phyloP scores from a whole-genome alignment of 78 protist genomes.

The Dictyostelium firmibasis region DNA sequence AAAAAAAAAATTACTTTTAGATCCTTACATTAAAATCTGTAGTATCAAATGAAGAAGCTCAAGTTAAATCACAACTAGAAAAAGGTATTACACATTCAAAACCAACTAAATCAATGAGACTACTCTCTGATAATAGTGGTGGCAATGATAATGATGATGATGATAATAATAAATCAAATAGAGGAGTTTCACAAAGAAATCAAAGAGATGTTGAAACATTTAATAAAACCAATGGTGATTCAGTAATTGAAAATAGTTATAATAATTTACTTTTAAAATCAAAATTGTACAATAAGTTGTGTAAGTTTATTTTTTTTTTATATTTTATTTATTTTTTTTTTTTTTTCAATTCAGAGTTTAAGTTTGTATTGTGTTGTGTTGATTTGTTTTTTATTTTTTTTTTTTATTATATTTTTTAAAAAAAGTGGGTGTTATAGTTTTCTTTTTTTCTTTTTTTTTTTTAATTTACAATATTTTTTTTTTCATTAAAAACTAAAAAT shows the following conservation, averaged over 20 bases:
- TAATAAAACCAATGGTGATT: neutral
- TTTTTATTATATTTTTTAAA: neutral
- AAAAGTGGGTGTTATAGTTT: too few relatives aligned
- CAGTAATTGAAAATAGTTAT: constrained; percentile 17
- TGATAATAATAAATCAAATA: neutral
- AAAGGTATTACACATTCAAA: neutral
- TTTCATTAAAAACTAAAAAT: too few relatives aligned
- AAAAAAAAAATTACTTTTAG: neutral
- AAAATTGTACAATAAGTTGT: constrained; percentile 23
- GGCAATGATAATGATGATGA: neutral
- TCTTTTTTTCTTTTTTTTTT: too few relatives aligned
- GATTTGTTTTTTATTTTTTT: neutral
- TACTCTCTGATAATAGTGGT: neutral
- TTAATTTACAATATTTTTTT: too few relatives aligned
- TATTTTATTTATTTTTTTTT: neutral
- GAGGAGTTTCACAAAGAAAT: constrained; percentile 23
- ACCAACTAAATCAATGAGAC: neutral
- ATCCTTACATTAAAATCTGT: constrained; percentile 51
- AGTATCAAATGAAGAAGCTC: constrained; percentile 60
- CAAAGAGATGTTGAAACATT: constrained; percentile 22
- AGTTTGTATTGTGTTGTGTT: too few relatives aligned
- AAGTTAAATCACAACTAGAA: neutral
- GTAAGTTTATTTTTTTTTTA: constrained; percentile 5
- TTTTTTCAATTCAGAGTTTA: neutral
- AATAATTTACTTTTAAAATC: constrained; percentile 5